These are phyloP conservation scores for Blastobotrys ciferrii DNA, from an alignment of 1,139 yeast genomes.

Conservation along the genomic window DNA sequence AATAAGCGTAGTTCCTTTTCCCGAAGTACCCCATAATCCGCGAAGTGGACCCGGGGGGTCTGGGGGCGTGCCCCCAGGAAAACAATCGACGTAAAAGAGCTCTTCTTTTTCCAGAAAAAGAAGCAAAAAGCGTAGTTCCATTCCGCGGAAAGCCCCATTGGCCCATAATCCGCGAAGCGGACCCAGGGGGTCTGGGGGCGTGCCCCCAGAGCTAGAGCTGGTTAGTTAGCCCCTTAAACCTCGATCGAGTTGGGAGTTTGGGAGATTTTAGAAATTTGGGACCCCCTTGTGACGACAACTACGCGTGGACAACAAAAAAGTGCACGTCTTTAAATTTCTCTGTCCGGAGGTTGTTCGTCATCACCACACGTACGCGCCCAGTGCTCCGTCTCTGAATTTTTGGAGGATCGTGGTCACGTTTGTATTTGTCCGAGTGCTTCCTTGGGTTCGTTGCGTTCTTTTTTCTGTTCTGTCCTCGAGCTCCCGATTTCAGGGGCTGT, in stretches of 20 bases:
- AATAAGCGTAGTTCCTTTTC: too few species aligned
- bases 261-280: background rate
- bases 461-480: background rate
- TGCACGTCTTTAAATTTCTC: constrained; percentile 1
- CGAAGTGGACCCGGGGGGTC: too few species aligned
- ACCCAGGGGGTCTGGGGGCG: too few species aligned
- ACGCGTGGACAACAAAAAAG: background rate
- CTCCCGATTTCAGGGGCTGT: constrained; percentile 4
- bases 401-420: background rate
- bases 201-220: too few species aligned
- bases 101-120: too few species aligned
- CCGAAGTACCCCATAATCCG: too few species aligned
- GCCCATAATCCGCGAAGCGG: too few species aligned
- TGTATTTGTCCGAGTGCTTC: background rate
- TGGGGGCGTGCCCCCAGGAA: too few species aligned
- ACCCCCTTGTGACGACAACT: constrained; percentile 8
- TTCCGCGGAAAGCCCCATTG: too few species aligned
- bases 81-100: too few species aligned
- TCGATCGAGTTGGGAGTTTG: background rate
- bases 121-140: too few species aligned
- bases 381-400: background rate
- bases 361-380: background rate
- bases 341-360: background rate
- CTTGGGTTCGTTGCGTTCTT: background rate
- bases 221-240: background rate